These are phyloP conservation scores for Biancaea sappan DNA, from an alignment of 306 rosid genomes.

Conservation along the genomic window DNA sequence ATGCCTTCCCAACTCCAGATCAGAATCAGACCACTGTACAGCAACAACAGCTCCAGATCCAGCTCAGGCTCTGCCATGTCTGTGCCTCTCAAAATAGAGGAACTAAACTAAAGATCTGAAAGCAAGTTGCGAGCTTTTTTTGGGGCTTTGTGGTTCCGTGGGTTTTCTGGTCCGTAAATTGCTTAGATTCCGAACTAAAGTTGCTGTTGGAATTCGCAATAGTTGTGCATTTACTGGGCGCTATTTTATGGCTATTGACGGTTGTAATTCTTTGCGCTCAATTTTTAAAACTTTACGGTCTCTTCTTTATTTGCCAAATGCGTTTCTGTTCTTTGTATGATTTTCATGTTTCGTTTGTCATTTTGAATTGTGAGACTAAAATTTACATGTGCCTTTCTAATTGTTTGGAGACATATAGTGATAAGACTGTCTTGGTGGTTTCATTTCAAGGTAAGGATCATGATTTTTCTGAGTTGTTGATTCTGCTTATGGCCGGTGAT, in stretches of 20 bases:
- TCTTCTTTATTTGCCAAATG: conserved; percentile 16
- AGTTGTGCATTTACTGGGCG: not conserved
- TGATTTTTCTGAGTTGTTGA: conserved; percentile 27
- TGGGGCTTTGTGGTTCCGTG: conserved; percentile 15
- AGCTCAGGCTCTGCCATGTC: no score
- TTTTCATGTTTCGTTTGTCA: not conserved
- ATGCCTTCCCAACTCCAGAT: no score
- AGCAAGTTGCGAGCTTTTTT: conserved; percentile 28
- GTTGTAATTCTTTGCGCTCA: not conserved
- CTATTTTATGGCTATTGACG: not conserved
- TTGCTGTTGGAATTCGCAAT: not conserved
- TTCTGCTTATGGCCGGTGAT: conserved; percentile 32
- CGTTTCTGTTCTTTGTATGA: conserved; percentile 7
- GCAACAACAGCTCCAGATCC: no score
- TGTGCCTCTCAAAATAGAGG: no score
- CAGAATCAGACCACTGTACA: no score
- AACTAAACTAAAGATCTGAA: conserved; percentile 38
- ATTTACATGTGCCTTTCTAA: not conserved
- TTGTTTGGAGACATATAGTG: not conserved
- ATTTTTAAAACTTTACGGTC: not conserved
- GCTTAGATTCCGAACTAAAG: conserved; percentile 26
- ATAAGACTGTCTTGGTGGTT: conserved; percentile 3
- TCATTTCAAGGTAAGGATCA: conserved; percentile 1
- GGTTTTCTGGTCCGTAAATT: not conserved
- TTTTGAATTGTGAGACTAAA: not conserved